Evolutionary conservation across 768 basidiomycete species (phyloP), one percentile per base, ranked within the genome.

Genomic region (Tephrocybe sp.): DNA sequence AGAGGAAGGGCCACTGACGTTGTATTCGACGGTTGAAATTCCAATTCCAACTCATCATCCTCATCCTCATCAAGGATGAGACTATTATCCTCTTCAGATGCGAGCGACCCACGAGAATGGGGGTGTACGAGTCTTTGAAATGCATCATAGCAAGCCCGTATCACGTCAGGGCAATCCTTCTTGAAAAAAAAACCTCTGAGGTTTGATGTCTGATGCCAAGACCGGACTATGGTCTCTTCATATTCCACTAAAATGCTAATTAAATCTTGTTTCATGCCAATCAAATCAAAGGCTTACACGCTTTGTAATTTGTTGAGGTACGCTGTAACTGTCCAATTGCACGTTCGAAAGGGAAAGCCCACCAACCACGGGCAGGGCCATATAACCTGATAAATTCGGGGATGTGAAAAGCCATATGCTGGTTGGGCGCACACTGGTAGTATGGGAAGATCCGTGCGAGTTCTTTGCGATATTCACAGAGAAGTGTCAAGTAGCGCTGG

Each of bases 371-470:
- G 22, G 47, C 34, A 12, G 50, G 56, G 1, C 72, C 71, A 51
- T 68, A 70, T 2, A 56, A 48, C 1, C 48, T 44, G 1, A 78
- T 49, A 15, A 61, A 61, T 4, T 62, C 47, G 0, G 54, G 49
- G 12, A 75, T 49, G 54, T 78, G 75, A 13, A 78, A 51, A 0
- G 70, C 47, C 1, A 71, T 47, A 49, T 76, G 76, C 9, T 76
- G 71, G 39, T 72, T 71, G 0, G 69, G 65, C 1, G 49, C 52
- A 13, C 74, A 43, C 1, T 45, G 30, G 7, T 53, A 50, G 13
- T 57, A 53, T 0, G 61, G 64, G 49, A 63, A 77, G 0, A 47
- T 18, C 3, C 4, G n/a, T 22, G 27, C 24, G 15, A 47, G 18
- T 39, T 40, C 33, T 16, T 47, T 39, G 4, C 29, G 15, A 10